phyloP scores from a whole-genome alignment of 345 rosid genomes.

The Fremontodendron californicum region DNA sequence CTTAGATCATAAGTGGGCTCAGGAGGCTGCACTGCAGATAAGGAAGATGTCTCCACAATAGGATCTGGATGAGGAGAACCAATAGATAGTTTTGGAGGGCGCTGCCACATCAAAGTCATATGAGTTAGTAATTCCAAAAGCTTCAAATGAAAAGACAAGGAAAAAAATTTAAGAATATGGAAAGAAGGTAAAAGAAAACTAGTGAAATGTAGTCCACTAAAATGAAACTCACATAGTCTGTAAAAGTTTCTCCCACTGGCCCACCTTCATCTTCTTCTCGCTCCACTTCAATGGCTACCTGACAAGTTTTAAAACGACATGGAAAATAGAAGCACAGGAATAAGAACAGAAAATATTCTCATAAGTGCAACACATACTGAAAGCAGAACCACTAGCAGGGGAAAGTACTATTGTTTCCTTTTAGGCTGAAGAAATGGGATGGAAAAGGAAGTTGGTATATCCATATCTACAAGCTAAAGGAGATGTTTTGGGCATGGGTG shows the following conservation, averaged over 20 bases:
- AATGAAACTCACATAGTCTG: slow-evolving; percentile 73
- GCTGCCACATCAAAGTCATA: slow-evolving; percentile 41
- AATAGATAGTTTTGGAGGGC: slow-evolving; percentile 82
- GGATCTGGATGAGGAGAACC: slow-evolving; percentile 99
- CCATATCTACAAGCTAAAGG: not conserved
- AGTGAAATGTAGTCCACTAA: slow-evolving; percentile 12
- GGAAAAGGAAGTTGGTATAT: not conserved
- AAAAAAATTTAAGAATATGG: slow-evolving; percentile 8
- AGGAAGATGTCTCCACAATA: slow-evolving; percentile 88
- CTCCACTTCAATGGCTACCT: slow-evolving; percentile 98
- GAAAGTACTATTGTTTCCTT: not conserved
- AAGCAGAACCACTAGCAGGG: not conserved
- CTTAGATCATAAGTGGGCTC: slow-evolving; percentile 79
- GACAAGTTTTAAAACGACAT: slow-evolving; percentile 24
- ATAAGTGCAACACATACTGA: not conserved
- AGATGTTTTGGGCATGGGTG: not conserved
- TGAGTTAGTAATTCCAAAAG: slow-evolving; percentile 7
- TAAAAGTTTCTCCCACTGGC: slow-evolving; percentile 82
- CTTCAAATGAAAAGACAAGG: slow-evolving; percentile 10
- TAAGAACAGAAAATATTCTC: slow-evolving; percentile 6
- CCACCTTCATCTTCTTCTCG: slow-evolving; percentile 99
- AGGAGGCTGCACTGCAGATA: slow-evolving; percentile 96
- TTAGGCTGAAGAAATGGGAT: not conserved
- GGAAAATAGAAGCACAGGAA: slow-evolving; percentile 6
- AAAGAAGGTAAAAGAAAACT: slow-evolving; percentile 2